Base-by-base conservation (phyloP, 371 early-diverging fungal species). In the Coemansia sp. region DNA sequence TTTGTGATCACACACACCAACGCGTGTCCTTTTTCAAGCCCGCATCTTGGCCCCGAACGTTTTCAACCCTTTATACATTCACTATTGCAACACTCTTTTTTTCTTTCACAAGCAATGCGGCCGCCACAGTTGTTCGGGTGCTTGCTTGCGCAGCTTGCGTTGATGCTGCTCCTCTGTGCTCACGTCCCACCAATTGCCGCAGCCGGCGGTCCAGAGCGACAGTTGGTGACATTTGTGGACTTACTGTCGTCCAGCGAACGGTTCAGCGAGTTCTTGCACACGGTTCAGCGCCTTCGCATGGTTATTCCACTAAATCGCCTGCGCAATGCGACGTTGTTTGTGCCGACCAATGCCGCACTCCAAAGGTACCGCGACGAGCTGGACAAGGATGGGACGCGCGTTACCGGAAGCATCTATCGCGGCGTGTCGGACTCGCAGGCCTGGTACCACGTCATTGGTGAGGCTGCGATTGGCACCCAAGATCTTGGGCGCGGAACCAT, bases 271-370 rank as follows among this genome's bases (percentile, higher is more conserved):
- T 68, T 79, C 26, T 36, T 79, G 52, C 70, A 70, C 52, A 66
- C 69, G 6, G 67, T 78, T 5, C 79, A 79, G 47, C 72, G 79
- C 30, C 66, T 79, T 45, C 66, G 79, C 55, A 68, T 79, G 69
- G 74, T 79, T 5, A 57, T 79, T 9, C 69, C 71, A 41, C 70
- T 79, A n/a, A 79, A 79, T 55, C 70, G 68, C 20, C n/a, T 79
- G 5, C 62, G 68, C 33, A 78, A 79, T 47, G 77, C 61, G 6
- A 79, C 79, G n/a, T 48, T 79, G 16, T 57, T 79, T 43, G 79
- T 76, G 34, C 79, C 79, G 35, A 79, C 79, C 1, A 79, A 79
- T 69, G 67, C 69, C 38, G 79, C 79, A 2, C 11, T 79, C 9
- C 48, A 43, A n/a, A 47, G 49, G 42, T 72, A 69, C 58, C 55